phyloP scores from a whole-genome alignment of 345 rosid species.

The Erucastrum elatum region DNA sequence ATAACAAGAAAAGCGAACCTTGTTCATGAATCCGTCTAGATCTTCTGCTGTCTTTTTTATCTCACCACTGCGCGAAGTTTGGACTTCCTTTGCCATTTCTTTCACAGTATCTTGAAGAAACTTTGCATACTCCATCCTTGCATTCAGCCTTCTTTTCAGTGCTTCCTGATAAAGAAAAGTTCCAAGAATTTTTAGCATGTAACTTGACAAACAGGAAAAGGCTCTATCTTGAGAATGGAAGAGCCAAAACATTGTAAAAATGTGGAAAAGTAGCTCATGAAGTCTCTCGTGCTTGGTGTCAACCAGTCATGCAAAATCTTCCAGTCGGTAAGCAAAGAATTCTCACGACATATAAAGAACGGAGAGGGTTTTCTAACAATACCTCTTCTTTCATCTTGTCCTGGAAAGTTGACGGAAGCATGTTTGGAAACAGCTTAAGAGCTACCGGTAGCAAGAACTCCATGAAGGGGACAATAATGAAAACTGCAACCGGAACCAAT shows the following conservation, averaged over 20 bases:
- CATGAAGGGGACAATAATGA: slow-evolving; percentile 94
- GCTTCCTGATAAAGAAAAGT: slow-evolving; percentile 62
- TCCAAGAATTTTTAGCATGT: slow-evolving; percentile 9
- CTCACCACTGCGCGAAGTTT: slow-evolving; percentile 81
- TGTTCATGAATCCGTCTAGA: slow-evolving; percentile 89
- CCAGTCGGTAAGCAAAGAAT: not conserved
- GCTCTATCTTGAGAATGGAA: not conserved
- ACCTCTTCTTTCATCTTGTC: slow-evolving; percentile 99
- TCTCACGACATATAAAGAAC: not conserved
- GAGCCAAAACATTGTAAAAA: not conserved
- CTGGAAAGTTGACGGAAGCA: slow-evolving; percentile 98
- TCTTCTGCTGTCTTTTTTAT: slow-evolving; percentile 89
- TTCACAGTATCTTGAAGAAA: slow-evolving; percentile 96
- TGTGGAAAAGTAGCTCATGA: not conserved
- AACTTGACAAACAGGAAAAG: not conserved
- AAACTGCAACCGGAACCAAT: slow-evolving; percentile 82
- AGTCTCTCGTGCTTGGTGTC: not conserved
- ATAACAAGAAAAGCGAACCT: slow-evolving; percentile 43
- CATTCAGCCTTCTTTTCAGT: slow-evolving; percentile 80
- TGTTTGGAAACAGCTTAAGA: slow-evolving; percentile 84
- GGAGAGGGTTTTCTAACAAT: slow-evolving; percentile 13
- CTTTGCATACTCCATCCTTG: slow-evolving; percentile 95
- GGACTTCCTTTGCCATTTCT: slow-evolving; percentile 99
- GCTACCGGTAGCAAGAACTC: slow-evolving; percentile 94
- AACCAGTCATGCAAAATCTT: slow-evolving; percentile 5